phyloP scores from a whole-genome alignment of 2,329 filamentous ascomycete genomes.

The Ophiostoma piceae region DNA sequence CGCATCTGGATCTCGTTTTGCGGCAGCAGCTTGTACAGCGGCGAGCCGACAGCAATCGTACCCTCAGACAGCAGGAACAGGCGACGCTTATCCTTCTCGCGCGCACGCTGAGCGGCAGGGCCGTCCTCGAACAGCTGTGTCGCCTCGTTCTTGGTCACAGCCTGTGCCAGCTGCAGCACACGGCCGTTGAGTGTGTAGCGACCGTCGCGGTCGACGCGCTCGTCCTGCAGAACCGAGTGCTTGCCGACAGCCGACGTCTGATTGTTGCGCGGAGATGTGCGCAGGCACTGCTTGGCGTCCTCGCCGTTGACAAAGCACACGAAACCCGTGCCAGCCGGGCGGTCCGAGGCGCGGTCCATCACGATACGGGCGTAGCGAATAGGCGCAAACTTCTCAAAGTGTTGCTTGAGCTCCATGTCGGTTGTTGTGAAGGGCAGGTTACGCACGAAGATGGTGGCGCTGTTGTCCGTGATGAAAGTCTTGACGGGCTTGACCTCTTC shows the following conservation, averaged over 20 bases:
- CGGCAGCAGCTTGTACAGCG: constrained; percentile 70
- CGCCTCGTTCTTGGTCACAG: constrained; percentile 79
- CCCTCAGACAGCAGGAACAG: constrained; percentile 87
- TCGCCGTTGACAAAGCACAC: constrained; percentile 80
- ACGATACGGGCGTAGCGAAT: constrained; percentile 89
- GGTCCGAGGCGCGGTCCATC: constrained; percentile 76
- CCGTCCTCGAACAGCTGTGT: constrained; percentile 67
- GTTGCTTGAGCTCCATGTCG: constrained; percentile 74
- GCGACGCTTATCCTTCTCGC: constrained; percentile 81
- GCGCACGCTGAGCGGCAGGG: constrained; percentile 55
- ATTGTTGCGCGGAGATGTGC: constrained; percentile 57
- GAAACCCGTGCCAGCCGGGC: constrained; percentile 87
- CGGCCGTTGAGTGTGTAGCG: constrained; percentile 88
- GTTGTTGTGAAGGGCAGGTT: constrained; percentile 87
- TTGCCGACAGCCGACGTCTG: constrained; percentile 44
- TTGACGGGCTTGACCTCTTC: constrained; percentile 34
- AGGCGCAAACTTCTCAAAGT: constrained; percentile 84
- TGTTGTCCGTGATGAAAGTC: constrained; percentile 53
- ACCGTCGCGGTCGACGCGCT: constrained; percentile 72
- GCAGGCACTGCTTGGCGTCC: constrained; percentile 72
- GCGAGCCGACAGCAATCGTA: constrained; percentile 68
- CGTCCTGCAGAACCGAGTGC: constrained; percentile 83
- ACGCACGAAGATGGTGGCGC: constrained; percentile 80
- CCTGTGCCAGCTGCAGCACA: constrained; percentile 75
- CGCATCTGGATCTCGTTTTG: constrained; percentile 80